Conservation (phyloP, 75 land plant genomes). For the Chamaecyparis obtusa region DNA sequence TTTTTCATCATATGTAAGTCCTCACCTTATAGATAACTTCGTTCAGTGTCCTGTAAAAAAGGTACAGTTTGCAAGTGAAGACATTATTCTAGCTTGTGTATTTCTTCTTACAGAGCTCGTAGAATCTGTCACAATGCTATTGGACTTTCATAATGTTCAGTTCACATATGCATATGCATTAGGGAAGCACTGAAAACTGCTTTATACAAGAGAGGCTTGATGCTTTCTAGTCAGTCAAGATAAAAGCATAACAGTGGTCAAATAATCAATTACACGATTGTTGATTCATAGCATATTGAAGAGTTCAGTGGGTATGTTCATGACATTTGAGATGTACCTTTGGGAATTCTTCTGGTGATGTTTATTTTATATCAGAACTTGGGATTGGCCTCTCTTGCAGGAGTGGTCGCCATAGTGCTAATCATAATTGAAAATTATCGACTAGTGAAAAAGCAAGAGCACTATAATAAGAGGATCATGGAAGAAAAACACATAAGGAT, state of each 20-base stretch:
- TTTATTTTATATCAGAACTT: constrained; percentile 52
- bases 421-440: constrained; percentile 61
- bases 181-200: constrained; percentile 20
- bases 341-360: constrained; percentile 57
- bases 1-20: constrained; percentile 54
- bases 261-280: constrained; percentile 56
- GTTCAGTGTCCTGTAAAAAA: constrained; percentile 24
- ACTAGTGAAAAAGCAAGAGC: constrained; percentile 48
- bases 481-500: constrained; percentile 64
- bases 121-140: constrained; percentile 21
- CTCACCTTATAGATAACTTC: constrained; percentile 50
- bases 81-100: constrained; percentile 41
- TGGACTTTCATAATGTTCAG: constrained; percentile 20
- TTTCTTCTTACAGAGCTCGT: constrained; percentile 49
- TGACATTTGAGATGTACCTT: constrained; percentile 53
- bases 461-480: constrained; percentile 58
- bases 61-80: constrained; percentile 27
- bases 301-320: constrained; percentile 54
- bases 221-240: constrained; percentile 23
- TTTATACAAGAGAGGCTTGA: constrained; percentile 30
- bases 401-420: constrained; percentile 40
- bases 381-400: constrained; percentile 48
- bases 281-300: constrained; percentile 58
- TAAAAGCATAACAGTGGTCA: constrained; percentile 40
- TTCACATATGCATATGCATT: constrained; percentile 18